These are phyloP conservation scores for Panaeolus cyanescens DNA, from an alignment of 768 basidiomycete species.

Conservation along the genomic window DNA sequence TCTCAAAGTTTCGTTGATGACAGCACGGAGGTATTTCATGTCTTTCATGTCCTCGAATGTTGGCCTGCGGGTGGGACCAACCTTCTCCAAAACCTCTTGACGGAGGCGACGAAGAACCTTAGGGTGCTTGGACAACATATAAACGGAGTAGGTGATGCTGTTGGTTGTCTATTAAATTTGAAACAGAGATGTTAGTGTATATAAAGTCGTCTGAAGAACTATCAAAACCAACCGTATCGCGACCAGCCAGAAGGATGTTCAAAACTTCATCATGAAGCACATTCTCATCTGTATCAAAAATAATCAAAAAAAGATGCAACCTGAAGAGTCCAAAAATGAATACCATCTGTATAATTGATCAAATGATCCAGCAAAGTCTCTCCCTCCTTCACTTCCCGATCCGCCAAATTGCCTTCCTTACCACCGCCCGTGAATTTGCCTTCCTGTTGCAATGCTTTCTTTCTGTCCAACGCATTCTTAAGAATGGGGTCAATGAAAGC, in stretches of 20 bases:
- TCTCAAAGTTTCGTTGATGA: slow-evolving; percentile 59
- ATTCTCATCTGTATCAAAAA: slow-evolving; percentile 30
- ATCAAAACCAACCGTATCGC: slow-evolving; percentile 45
- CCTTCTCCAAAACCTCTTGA: slow-evolving; percentile 46
- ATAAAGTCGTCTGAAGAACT: background rate
- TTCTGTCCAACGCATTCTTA: slow-evolving; percentile 44
- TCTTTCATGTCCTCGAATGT: slow-evolving; percentile 57
- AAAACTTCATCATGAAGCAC: slow-evolving; percentile 47
- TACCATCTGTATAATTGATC: slow-evolving; percentile 56
- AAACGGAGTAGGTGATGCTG: slow-evolving; percentile 53
- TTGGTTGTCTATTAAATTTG: slow-evolving; percentile 46
- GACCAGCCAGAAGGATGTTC: slow-evolving; percentile 55
- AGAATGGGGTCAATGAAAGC: slow-evolving; percentile 57
- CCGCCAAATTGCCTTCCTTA: slow-evolving; percentile 22
- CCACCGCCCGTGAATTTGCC: slow-evolving; percentile 11
- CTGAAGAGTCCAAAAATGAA: slow-evolving; percentile 5
- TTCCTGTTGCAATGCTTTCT: slow-evolving; percentile 19
- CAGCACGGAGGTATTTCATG: slow-evolving; percentile 60
- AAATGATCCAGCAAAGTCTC: slow-evolving; percentile 54
- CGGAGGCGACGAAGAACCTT: slow-evolving; percentile 45
- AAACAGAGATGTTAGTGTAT: background rate
- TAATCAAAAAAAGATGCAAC: background rate
- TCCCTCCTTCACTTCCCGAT: slow-evolving; percentile 39
- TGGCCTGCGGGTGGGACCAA: slow-evolving; percentile 46
- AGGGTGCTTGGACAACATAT: slow-evolving; percentile 57